These are phyloP conservation scores for Sorghum bicolor DNA, from an alignment of 176 grass and related monocot genomes.

Conservation along the genomic window DNA sequence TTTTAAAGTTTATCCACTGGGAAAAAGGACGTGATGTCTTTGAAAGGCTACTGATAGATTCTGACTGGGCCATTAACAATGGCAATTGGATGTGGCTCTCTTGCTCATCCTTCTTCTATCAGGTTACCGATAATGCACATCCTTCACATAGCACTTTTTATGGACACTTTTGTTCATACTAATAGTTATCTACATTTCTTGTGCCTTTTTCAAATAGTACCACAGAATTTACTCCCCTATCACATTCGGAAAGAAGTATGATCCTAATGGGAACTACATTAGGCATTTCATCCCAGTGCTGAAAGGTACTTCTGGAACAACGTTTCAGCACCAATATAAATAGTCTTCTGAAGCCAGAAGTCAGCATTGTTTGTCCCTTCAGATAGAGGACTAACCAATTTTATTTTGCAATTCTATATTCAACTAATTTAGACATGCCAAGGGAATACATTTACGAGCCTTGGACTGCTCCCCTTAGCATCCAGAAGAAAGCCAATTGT, in stretches of 20 bases:
- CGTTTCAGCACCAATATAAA: not conserved
- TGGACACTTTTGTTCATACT: constrained; percentile 17
- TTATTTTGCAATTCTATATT: not conserved
- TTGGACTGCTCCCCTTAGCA: constrained; percentile 74
- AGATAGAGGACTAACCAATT: not conserved
- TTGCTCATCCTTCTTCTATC: constrained; percentile 95
- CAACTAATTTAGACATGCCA: constrained; percentile 59
- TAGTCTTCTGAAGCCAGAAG: not conserved
- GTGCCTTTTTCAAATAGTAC: constrained; percentile 38
- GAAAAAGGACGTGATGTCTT: constrained; percentile 91
- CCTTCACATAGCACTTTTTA: not conserved
- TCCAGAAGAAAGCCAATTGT: constrained; percentile 88
- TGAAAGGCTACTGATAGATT: constrained; percentile 83
- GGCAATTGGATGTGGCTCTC: constrained; percentile 95
- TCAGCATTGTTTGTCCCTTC: not conserved
- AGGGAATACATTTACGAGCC: constrained; percentile 94
- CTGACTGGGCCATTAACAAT: constrained; percentile 93
- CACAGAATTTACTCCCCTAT: constrained; percentile 86
- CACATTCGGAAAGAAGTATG: constrained; percentile 91
- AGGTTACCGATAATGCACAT: constrained; percentile 32
- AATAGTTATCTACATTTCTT: constrained; percentile 3
- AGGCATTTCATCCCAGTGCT: constrained; percentile 79
- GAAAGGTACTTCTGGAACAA: constrained; percentile 54
- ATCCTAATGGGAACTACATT: constrained; percentile 79
- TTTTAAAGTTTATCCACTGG: constrained; percentile 87